phyloP scores from a whole-genome alignment of 2,329 filamentous ascomycete species.

The Botrytis hyacinthi region DNA sequence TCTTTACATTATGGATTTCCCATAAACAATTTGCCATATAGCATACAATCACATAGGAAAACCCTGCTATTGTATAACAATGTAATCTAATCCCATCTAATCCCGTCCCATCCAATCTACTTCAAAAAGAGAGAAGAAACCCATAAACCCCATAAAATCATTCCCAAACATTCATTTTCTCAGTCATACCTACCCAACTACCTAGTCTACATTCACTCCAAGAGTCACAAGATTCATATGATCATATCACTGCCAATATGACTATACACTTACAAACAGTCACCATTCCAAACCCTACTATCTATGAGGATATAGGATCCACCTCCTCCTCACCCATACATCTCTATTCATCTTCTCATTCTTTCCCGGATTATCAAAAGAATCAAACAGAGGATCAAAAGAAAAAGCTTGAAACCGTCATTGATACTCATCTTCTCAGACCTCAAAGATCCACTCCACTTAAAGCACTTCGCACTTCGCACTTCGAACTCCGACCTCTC shows the following conservation, averaged over 20 bases:
- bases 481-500: neutral
- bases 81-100: fast-evolving
- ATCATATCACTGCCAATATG: neutral
- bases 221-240: neutral
- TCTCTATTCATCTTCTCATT: neutral
- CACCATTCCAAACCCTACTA: neutral
- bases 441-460: neutral
- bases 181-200: neutral
- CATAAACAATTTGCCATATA: neutral
- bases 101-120: too few species aligned
- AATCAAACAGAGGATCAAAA: too few species aligned
- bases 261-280: neutral
- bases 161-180: neutral
- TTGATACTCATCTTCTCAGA: neutral
- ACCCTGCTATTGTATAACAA: neutral
- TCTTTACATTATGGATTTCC: neutral
- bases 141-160: neutral
- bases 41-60: fast-evolving
- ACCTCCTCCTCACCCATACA: neutral
- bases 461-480: neutral
- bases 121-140: neutral
- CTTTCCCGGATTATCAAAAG: fast-evolving
- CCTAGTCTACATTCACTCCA: neutral
- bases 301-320: neutral
- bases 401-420: too few species aligned